A percentile compares a stretch with the other conserved stretches of the same genome.
Conservation (phyloP, 139 green algal species). For the Micromonas pusilla region DNA sequence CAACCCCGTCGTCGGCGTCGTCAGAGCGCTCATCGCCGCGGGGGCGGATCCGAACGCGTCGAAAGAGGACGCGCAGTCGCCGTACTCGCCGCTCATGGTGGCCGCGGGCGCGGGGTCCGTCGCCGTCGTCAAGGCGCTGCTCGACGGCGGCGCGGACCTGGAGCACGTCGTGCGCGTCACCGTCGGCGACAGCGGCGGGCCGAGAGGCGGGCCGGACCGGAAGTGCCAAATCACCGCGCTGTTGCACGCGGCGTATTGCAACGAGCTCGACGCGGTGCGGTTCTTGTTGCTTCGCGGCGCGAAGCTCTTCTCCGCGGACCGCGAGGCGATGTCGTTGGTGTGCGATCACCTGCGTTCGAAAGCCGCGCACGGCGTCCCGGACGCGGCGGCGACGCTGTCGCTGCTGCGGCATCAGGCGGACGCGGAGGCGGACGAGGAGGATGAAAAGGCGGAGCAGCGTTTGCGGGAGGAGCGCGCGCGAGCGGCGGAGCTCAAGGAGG, state of each 20-base stretch:
- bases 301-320: neutral
- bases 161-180: neutral
- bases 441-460: neutral
- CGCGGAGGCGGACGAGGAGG: neutral
- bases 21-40: neutral
- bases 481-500: neutral
- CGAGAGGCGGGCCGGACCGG: neutral
- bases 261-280: neutral
- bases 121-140: neutral
- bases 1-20: neutral
- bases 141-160: neutral
- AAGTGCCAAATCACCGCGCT: neutral
- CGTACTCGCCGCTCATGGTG: neutral
- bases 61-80: neutral
- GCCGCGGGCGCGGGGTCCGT: neutral
- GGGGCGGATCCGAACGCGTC: neutral
- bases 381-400: neutral
- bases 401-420: neutral
- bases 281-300: neutral
- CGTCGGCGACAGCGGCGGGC: neutral
- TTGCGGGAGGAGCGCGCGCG: neutral
- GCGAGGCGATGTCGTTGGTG: neutral
- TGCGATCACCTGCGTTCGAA: neutral
- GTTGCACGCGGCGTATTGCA: neutral
- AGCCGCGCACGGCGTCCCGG: neutral